Evolutionary conservation across 2,329 filamentous ascomycete species (phyloP).

Genomic region (Camillea tinctor): DNA sequence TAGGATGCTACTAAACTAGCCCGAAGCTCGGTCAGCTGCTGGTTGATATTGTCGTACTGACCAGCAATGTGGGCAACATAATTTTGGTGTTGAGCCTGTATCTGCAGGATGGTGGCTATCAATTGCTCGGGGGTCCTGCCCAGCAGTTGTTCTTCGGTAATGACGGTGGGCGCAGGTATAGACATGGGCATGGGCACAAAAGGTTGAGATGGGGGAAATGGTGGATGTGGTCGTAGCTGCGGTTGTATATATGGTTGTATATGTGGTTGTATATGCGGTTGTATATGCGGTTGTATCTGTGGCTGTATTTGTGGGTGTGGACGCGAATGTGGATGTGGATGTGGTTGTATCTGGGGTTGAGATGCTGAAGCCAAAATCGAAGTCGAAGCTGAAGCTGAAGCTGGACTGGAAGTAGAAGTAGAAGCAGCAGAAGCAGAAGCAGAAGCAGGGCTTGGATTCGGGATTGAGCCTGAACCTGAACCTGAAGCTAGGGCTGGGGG

Average conservation of each 20-base stretch:
- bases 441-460: slow-evolving; percentile 7
- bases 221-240: slow-evolving; percentile 19
- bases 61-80: slow-evolving; percentile 34
- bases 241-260: slow-evolving; percentile 10
- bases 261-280: slow-evolving; percentile 20
- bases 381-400: no score
- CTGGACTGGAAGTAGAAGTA: neutral
- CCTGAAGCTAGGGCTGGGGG: no score
- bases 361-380: slow-evolving; percentile 6
- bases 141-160: slow-evolving; percentile 34
- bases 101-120: slow-evolving; percentile 34
- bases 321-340: slow-evolving; percentile 16
- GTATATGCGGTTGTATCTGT: slow-evolving; percentile 17
- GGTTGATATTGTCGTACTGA: slow-evolving; percentile 34
- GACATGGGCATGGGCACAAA: slow-evolving; percentile 20
- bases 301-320: no score
- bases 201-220: slow-evolving; percentile 16
- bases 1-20: slow-evolving; percentile 32
- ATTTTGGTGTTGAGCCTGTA: slow-evolving; percentile 35
- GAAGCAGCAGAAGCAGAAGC: neutral
- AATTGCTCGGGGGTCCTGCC: slow-evolving; percentile 35
- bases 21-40: slow-evolving; percentile 35
- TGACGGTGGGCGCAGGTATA: slow-evolving; percentile 19
- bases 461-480: slow-evolving; percentile 1
- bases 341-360: slow-evolving; percentile 3